Evolutionary conservation across 73 alveolate genomes (phyloP), one percentile per base, ranked within the genome.

Genomic region (Tetrahymena borealis): DNA sequence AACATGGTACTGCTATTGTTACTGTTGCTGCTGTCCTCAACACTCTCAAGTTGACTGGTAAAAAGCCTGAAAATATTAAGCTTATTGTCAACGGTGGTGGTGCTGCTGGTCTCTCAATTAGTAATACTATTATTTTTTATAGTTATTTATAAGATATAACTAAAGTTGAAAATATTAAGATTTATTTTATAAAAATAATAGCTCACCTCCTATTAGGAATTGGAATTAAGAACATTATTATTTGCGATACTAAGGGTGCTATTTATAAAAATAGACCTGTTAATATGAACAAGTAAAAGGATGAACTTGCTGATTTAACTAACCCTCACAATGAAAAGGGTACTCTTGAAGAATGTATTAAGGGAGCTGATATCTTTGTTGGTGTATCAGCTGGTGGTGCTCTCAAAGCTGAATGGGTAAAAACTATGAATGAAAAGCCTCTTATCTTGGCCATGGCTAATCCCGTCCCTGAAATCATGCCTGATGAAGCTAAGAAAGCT

Each of bases 91-190:
- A 96, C 90, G 99, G 99, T 12, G 99, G 99, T 13, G 99, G 99
- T 32, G 99, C 99, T 78, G 99, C 99, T 20, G 99, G 99, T 38
- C 96, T 97, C 94, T 98, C 99, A n/a, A 95, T 60, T 2, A 60
- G 85, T 60, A 60, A 60, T 5, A 60, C 92, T 13, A 33, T 40
- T 0, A 41, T n/a, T n/a, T n/a, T n/a, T n/a, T n/a, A n/a, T n/a
- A n/a, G n/a, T n/a, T n/a, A n/a, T n/a, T n/a, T n/a, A n/a, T n/a
- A n/a, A n/a, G n/a, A n/a, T n/a, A n/a, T n/a, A n/a, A n/a, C n/a
- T n/a, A n/a, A n/a, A n/a, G n/a, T n/a, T n/a, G n/a, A n/a, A n/a
- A n/a, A n/a, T n/a, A n/a, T 9, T 39, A 39, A 39, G 3, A 4
- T 18, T 41, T 41, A 41, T 41, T 41, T 41, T 41, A 41, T 7